Evolutionary conservation across 257 asterid genomes (phyloP).

Genomic region (Gentiana straminea): DNA sequence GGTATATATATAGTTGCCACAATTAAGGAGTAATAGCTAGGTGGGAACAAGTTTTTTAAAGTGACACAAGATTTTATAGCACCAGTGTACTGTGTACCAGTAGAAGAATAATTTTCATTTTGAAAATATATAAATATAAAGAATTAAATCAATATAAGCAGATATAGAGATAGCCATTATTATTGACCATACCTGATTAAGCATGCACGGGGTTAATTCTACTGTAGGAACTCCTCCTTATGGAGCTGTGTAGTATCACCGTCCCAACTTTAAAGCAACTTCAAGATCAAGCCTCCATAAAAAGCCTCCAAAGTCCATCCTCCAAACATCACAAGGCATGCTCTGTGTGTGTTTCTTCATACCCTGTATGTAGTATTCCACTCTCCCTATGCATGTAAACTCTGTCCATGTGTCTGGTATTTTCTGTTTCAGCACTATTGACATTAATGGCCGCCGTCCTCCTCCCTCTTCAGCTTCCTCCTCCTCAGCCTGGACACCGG

Average conservation of each 20-base stretch:
- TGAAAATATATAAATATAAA: too few species aligned
- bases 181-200: too few species aligned
- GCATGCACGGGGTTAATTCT: too few species aligned
- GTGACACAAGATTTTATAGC: too few species aligned
- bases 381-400: conserved; percentile 72
- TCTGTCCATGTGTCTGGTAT: conserved; percentile 22
- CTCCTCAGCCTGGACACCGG: background rate
- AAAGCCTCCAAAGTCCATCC: conserved; percentile 70
- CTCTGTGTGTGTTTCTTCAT: conserved; percentile 28
- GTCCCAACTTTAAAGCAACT: conserved; percentile 59
- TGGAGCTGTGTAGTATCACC: conserved; percentile 2
- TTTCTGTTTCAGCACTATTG: conserved; percentile 21
- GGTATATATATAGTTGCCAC: too few species aligned
- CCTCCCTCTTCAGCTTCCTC: conserved; percentile 11
- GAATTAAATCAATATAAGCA: too few species aligned
- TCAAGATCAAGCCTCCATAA: conserved; percentile 86
- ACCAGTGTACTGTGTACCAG: too few species aligned
- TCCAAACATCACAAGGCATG: conserved; percentile 84
- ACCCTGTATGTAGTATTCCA: conserved; percentile 30
- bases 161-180: too few species aligned
- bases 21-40: too few species aligned
- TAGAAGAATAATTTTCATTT: too few species aligned
- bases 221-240: too few species aligned
- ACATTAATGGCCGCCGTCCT: conserved; percentile 38
- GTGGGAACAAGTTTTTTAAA: too few species aligned